Evolutionary conservation across 768 basidiomycete genomes (phyloP), one percentile per base, ranked within the genome.

Genomic region (Phylloporus arenicola): DNA sequence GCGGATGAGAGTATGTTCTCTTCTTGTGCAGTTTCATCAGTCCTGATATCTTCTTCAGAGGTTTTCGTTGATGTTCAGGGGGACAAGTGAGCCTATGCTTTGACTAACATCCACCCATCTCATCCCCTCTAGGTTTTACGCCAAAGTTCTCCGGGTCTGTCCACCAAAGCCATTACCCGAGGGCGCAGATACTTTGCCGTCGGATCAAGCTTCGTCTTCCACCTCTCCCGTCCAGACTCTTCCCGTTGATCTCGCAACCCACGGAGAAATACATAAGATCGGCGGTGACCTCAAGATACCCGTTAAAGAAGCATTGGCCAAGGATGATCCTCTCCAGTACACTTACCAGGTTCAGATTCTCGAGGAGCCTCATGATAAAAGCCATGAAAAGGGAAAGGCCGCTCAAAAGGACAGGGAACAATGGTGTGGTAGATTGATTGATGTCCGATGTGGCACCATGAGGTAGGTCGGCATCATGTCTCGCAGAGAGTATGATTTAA

Each of bases 271-370:
- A 27, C 94, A 98, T 69, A 72, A 75, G 54, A 72, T 92, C 55
- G 86, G 85, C 12, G 82, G 84, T 29, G 85, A 96, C 72, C 79
- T 98, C 51, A 86, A 86, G 60, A 69, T 86, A 44, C 72, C 85
- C 17, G 68, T 77, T 27, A 85, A 91, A 60, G 86, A 90, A 33
- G 84, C 85, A 3, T 77, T 78, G 42, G 67, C 72, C 39, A 73
- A 73, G 29, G 95, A 98, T 67, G 84, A 91, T 62, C 90, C 95
- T 1, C 72, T 76, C 43, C 75, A 80, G 46, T 98, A 98, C 70
- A 79, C 79, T 60, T 98, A 98, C 70, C 87, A 86, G 71, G 84
- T 92, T 19, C 85, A 90, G 58, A 79, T 98, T 43, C 76, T 92
- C 30, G 89, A 91, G 56, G 76, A 88, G 39, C 81, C 84, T 57